Conservation (phyloP, 1,284 basidiomycete genomes). For the Fomitopsis schrenkii region DNA sequence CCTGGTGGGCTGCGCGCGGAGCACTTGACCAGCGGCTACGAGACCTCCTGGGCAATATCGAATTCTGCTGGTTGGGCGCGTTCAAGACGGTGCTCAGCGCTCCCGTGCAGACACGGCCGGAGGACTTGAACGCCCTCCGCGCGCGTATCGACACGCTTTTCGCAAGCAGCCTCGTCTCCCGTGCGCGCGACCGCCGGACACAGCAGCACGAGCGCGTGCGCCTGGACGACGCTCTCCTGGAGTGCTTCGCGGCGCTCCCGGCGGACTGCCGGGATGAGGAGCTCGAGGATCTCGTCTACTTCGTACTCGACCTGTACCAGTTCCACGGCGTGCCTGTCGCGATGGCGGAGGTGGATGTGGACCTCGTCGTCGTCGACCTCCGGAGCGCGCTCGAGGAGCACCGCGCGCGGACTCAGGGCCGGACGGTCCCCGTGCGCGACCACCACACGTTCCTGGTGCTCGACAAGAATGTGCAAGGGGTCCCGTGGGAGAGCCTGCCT, state of each 20-base stretch:
- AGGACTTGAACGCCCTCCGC: conserved; percentile 53
- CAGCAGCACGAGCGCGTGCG: conserved; percentile 49
- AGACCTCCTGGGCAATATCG: conserved; percentile 79
- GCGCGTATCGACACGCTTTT: conserved; percentile 73
- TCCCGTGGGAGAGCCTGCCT: conserved; percentile 97
- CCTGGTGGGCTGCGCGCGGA: conserved; percentile 85
- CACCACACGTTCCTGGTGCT: conserved; percentile 86
- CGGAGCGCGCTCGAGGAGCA: conserved; percentile 71
- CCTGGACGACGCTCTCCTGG: conserved; percentile 73
- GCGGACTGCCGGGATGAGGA: conserved; percentile 88
- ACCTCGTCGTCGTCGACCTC: conserved; percentile 78
- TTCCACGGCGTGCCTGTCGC: conserved; percentile 89
- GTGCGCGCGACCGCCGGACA: conserved; percentile 39
- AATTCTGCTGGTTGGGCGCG: conserved; percentile 95
- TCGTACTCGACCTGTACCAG: conserved; percentile 91
- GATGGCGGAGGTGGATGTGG: conserved; percentile 89
- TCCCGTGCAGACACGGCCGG: conserved; percentile 40
- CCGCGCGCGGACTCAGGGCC: conserved; percentile 35
- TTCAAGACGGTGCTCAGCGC: conserved; percentile 88
- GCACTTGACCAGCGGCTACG: conserved; percentile 76
- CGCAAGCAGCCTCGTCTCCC: conserved; percentile 54
- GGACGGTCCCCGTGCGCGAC: conserved; percentile 33
- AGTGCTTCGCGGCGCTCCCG: conserved; percentile 82
- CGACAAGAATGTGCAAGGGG: conserved; percentile 85
- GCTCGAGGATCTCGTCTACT: conserved; percentile 92